A percentile compares a stretch with the other conserved stretches of the same genome.
Conservation (phyloP, 2,329 filamentous ascomycete genomes). For the Ophiostoma angusticollis region DNA sequence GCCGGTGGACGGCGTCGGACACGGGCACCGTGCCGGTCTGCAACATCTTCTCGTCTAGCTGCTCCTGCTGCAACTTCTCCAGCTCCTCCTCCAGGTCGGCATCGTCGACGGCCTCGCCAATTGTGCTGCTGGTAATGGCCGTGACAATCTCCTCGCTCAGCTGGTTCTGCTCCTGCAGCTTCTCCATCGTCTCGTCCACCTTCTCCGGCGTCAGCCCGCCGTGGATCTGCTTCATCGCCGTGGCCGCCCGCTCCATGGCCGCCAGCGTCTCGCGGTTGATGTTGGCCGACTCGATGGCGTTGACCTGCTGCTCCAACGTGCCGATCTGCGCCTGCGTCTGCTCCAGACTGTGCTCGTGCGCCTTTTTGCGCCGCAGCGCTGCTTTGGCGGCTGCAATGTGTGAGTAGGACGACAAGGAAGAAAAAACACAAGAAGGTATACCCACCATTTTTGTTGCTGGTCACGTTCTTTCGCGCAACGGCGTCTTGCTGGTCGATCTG, state of each 20-base stretch:
- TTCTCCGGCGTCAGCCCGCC: conserved; percentile 83
- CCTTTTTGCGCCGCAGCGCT: conserved; percentile 87
- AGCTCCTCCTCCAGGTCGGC: conserved; percentile 76
- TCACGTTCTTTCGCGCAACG: conserved; percentile 78
- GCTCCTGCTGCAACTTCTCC: conserved; percentile 77
- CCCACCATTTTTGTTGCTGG: conserved; percentile 81
- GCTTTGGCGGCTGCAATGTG: conserved; percentile 63
- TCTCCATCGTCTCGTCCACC: conserved; percentile 91
- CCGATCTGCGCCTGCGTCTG: conserved; percentile 83
- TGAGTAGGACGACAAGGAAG: conserved; percentile 1
- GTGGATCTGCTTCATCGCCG: conserved; percentile 90
- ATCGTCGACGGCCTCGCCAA: conserved; percentile 66
- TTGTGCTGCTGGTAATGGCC: conserved; percentile 61
- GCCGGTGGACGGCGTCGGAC: conserved; percentile 58
- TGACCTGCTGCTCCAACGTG: conserved; percentile 90
- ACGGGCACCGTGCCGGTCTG: conserved; percentile 77
- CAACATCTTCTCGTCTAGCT: conserved; percentile 87
- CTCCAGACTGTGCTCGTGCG: conserved; percentile 79
- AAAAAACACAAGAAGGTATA: not conserved
- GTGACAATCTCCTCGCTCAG: conserved; percentile 87
- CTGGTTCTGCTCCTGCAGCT: conserved; percentile 79
- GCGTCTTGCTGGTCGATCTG: conserved; percentile 90
- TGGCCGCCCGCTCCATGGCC: conserved; percentile 82
- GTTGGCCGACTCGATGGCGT: conserved; percentile 93
- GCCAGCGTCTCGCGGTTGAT: conserved; percentile 95